phyloP scores from a whole-genome alignment of 106 monocot genomes.

The Allium fistulosum region DNA sequence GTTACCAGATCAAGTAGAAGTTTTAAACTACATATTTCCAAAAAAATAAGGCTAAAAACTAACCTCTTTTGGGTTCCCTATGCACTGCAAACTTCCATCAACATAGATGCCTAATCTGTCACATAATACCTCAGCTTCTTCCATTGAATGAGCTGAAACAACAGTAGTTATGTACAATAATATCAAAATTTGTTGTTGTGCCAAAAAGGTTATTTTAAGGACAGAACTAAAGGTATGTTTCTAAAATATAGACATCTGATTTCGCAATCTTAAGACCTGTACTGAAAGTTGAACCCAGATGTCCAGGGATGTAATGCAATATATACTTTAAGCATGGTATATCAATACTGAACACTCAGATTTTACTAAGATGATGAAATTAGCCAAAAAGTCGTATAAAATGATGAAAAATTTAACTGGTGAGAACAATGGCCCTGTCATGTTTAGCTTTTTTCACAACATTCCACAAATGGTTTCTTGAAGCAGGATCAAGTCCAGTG shows the following conservation, averaged over 20 bases:
- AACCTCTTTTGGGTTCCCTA: conserved; percentile 62
- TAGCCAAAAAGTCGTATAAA: too few relatives aligned
- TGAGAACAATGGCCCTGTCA: conserved; percentile 61
- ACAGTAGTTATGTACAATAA: not conserved
- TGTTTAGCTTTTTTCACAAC: conserved; percentile 50
- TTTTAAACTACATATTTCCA: not conserved
- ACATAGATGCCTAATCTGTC: conserved; percentile 58
- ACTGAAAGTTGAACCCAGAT: too few relatives aligned
- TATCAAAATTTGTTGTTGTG: not conserved
- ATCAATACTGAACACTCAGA: too few relatives aligned
- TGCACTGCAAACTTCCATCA: conserved; percentile 50
- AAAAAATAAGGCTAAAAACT: not conserved
- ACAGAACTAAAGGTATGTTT: too few relatives aligned
- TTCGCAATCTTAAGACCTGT: too few relatives aligned
- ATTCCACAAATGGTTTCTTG: conserved; percentile 64
- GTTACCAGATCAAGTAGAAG: not conserved
- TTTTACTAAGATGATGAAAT: too few relatives aligned
- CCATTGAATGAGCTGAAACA: conserved; percentile 66
- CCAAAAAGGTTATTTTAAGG: not conserved
- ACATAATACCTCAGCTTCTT: conserved; percentile 57
- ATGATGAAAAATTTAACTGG: conserved; percentile 32
- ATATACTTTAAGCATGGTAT: too few relatives aligned
- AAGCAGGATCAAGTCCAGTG: conserved; percentile 75
- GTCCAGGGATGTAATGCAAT: too few relatives aligned
- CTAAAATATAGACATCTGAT: too few relatives aligned